Conservation (phyloP, 768 basidiomycete genomes). For the Baorangia bicolor region DNA sequence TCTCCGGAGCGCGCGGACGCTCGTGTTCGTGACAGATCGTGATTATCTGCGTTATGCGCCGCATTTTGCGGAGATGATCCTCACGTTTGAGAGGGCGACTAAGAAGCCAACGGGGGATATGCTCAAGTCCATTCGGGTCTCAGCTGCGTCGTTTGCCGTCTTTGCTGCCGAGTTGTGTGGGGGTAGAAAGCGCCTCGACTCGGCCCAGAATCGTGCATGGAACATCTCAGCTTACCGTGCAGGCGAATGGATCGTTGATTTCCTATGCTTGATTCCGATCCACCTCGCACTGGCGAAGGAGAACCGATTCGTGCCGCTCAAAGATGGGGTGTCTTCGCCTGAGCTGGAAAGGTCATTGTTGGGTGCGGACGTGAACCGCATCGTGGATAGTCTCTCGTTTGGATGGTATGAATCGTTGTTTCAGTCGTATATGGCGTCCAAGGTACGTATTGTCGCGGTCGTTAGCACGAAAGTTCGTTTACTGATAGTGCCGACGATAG, state of each 20-base stretch:
- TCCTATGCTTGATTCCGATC: slow-evolving; percentile 63
- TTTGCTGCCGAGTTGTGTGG: slow-evolving; percentile 23
- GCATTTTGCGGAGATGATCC: slow-evolving; percentile 47
- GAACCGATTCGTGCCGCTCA: slow-evolving; percentile 60
- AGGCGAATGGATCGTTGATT: slow-evolving; percentile 63
- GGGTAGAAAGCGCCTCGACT: neutral
- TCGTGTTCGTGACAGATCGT: slow-evolving; percentile 45
- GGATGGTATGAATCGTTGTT: slow-evolving; percentile 69
- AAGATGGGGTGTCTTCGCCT: slow-evolving; percentile 53
- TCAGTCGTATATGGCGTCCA: slow-evolving; percentile 58
- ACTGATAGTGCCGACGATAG: slow-evolving; percentile 26
- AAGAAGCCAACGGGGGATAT: slow-evolving; percentile 51
- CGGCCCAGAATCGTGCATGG: slow-evolving; percentile 16
- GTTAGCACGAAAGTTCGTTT: fast-evolving
- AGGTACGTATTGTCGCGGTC: slow-evolving; percentile 31
- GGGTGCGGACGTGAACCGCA: slow-evolving; percentile 57
- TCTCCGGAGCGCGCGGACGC: slow-evolving; percentile 32
- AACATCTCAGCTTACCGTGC: slow-evolving; percentile 40
- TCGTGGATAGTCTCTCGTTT: slow-evolving; percentile 54
- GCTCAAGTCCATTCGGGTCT: slow-evolving; percentile 39
- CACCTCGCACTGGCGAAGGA: slow-evolving; percentile 60
- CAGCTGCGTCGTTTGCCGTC: slow-evolving; percentile 28
- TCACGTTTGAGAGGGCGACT: slow-evolving; percentile 46
- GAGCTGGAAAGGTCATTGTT: slow-evolving; percentile 52
- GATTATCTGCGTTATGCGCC: slow-evolving; percentile 35